A percentile compares a stretch with the other conserved stretches of the same genome.
These are phyloP conservation scores for Citrullus colocynthis DNA, from an alignment of 306 rosid species.

Conservation along the genomic window DNA sequence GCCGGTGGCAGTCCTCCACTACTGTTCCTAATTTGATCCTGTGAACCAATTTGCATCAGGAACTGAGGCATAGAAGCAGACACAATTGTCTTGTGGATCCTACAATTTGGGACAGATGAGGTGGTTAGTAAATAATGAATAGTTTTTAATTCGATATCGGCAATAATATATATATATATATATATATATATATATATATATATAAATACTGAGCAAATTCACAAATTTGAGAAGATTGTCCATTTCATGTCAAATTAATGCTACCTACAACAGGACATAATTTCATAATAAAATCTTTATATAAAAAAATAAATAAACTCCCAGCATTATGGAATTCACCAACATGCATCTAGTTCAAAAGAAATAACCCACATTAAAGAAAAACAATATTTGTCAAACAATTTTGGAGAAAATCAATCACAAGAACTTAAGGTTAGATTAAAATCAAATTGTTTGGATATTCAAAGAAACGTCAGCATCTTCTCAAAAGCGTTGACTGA, in stretches of 20 bases:
- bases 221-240: not conserved
- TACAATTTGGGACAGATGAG: slow-evolving; percentile 2
- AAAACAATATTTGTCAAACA: not conserved
- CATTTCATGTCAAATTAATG: not conserved
- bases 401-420: not conserved
- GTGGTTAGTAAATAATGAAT: not conserved
- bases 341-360: not conserved
- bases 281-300: not conserved
- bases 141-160: not conserved
- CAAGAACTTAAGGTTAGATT: not conserved
- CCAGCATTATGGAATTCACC: not conserved
- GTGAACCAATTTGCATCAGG: slow-evolving; percentile 19
- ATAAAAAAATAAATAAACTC: not conserved
- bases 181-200: too few species aligned
- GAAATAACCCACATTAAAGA: too few species aligned
- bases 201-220: not conserved
- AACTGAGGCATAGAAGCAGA: slow-evolving; percentile 27
- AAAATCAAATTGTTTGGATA: not conserved
- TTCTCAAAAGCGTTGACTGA: not conserved
- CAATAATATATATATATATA: not conserved
- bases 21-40: slow-evolving; percentile 23
- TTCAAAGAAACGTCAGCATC: slow-evolving; percentile 1
- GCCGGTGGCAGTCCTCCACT: slow-evolving; percentile 12
- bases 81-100: slow-evolving; percentile 34
- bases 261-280: not conserved